Evolutionary conservation across 208 protist genomes (phyloP), one percentile per base, ranked within the genome.

Genomic region (Wallacemonas rigidus): DNA sequence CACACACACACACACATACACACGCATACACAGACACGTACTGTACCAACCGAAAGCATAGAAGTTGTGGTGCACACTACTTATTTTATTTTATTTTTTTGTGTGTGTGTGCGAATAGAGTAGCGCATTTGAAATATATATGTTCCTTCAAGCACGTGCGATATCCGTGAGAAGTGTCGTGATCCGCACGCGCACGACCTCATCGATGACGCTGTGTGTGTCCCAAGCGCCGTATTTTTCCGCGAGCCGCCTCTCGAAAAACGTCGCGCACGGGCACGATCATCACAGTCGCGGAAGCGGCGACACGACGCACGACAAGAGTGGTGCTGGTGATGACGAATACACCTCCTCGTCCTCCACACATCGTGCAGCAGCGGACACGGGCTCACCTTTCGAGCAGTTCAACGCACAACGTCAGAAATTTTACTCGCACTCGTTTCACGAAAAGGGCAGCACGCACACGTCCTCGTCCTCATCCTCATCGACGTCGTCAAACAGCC

Each of bases 391-490:
- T 63, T 80, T 72, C 64, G 56, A 76, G 4, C 83, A 82, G 55
- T 88, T 88, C 41, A 55, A 69, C 2, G n/a, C 72, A 17, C 79
- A 88, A 51, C 79, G 75, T 11, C 43, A 74, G 50, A n/a, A 61
- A 35, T 87, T 79, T 57, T 74, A 89, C 71, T 58, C 61, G 11
- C 85, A 82, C 72, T 86, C 80, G 26, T 85, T 90, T 54, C 71
- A 87, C 50, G 79, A 82, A 36, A 86, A 86, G 53, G 83, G 83
- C 7, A 73, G 69, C 45, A 57, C 64, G 36, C 60, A 65, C 60
- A 50, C 70, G 14, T 71, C 74, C 50, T 78, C 77, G 35, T 74
- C 72, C 41, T 74, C 0, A 51, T 74, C 72, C 41, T 74, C 0
- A 51, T 11, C 36, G 17, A 38, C 5, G 36, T 14, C 14, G 8